Base-by-base conservation (phyloP, 2,329 filamentous ascomycete species). In the Onygenales sp. region DNA sequence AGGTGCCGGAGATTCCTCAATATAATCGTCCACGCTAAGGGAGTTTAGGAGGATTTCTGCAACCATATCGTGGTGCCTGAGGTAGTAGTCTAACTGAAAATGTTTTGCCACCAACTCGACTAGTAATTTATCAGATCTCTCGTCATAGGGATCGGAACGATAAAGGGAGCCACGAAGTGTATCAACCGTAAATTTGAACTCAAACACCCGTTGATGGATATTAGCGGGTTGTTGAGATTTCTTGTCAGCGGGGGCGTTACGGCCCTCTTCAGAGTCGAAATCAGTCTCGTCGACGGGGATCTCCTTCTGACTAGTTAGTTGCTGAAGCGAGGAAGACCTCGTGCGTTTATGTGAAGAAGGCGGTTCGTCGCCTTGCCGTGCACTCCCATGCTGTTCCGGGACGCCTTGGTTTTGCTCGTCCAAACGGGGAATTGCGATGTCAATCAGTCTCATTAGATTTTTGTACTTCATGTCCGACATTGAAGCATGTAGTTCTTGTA, bases 381-480 rank as follows among this genome's bases (percentile, higher is more conserved):
- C 62, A 9, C 64, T 64, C 55, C 69, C 63, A 55, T 62, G 60
- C 17, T 66, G 59, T 51, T 67, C 67, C 53, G 72, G 74, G 38
- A 65, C 60, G 42, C 62, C 58, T 46, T 55, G 53, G 5, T 64
- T 49, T 1, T 77, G 75, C 13, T 77, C 74, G 31, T 82, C 80
- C 54, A 97, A 85, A 57, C 87, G 91, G 1, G 93, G 94, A 55
- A 98, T 88, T 0, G 93, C 91, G 54, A 95, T 90, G 56, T 98
- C 92, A 57, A 98, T 92, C 43, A 98, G 78, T 62, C 84, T 91
- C 93, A 99, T 98, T 55, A 98, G 70, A 45, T 83, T 91, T 74
- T 97, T 98, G 75, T 98, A 98, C 68, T 98, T 98, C 39, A 84
- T 84, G 63, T 99, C 94, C 0, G 93, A 97, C 39, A 94, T 85